Conservation (phyloP, 192 early-diverging fungal species). For the Ambispora gerdemannii region DNA sequence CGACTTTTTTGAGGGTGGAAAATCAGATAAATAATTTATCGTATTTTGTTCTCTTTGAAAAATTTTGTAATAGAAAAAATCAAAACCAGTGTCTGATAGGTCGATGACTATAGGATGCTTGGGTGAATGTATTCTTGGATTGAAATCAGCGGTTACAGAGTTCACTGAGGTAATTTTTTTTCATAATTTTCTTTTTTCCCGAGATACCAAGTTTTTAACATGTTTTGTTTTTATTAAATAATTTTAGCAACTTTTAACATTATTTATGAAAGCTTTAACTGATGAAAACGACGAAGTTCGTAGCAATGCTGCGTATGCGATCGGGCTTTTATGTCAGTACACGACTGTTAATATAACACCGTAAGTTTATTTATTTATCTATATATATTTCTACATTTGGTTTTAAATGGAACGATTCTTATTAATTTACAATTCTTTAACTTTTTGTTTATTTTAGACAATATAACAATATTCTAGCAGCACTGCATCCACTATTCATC, state of each 20-base stretch:
- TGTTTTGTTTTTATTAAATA: too few species aligned
- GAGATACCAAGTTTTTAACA: too few species aligned
- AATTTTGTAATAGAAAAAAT: conserved; percentile 65
- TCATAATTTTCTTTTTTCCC: too few species aligned
- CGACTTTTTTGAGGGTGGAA: too few species aligned
- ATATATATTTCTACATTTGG: conserved; percentile 40
- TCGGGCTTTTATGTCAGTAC: conserved; percentile 69
- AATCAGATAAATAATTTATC: too few species aligned
- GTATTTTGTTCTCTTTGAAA: too few species aligned
- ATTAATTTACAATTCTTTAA: background rate
- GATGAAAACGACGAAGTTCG: conserved; percentile 81
- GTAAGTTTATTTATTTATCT: background rate
- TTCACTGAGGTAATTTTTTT: conserved; percentile 61
- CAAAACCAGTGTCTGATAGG: conserved; percentile 69
- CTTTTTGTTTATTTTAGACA: conserved; percentile 37
- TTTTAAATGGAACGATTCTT: conserved; percentile 54
- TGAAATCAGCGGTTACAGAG: conserved; percentile 58
- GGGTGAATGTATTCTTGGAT: conserved; percentile 70
- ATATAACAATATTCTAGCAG: conserved; percentile 59
- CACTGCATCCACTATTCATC: conserved; percentile 63
- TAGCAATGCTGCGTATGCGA: conserved; percentile 82
- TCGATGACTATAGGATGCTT: conserved; percentile 89
- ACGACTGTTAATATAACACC: conserved; percentile 34
- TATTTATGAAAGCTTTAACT: conserved; percentile 66
- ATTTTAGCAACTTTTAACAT: conserved; percentile 57